phyloP scores from a whole-genome alignment of 441 rosid species.

The Populus hybrid region DNA sequence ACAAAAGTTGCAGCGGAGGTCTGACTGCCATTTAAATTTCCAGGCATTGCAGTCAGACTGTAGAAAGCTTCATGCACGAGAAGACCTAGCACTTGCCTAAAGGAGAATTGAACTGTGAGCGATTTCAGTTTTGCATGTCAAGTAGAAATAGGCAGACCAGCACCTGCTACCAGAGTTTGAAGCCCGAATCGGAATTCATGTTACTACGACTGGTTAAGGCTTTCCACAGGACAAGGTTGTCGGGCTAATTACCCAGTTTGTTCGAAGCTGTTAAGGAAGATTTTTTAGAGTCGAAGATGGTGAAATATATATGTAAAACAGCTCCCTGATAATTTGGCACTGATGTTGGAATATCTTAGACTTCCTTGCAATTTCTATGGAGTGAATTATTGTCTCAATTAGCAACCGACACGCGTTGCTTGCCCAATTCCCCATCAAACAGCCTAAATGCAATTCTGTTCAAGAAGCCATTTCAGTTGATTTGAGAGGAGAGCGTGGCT shows the following conservation, averaged over 20 bases:
- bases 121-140: neutral
- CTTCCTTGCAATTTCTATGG: neutral
- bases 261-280: too few species aligned
- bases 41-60: neutral
- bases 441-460: neutral
- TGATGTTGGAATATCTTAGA: neutral
- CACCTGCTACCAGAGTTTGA: neutral
- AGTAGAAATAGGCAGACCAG: neutral
- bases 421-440: neutral
- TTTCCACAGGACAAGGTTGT: neutral
- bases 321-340: neutral
- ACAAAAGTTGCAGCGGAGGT: neutral
- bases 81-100: neutral
- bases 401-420: neutral
- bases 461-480: neutral
- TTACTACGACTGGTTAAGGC: neutral
- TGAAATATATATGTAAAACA: neutral
- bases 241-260: neutral
- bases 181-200: neutral
- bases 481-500: neutral
- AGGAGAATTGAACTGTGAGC: neutral
- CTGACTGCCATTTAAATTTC: neutral
- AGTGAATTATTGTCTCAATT: neutral
- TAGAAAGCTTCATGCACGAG: neutral
- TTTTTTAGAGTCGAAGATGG: neutral